Evolutionary conservation across 345 rosid genomes (phyloP).

Genomic region (Citrus hindsii): DNA sequence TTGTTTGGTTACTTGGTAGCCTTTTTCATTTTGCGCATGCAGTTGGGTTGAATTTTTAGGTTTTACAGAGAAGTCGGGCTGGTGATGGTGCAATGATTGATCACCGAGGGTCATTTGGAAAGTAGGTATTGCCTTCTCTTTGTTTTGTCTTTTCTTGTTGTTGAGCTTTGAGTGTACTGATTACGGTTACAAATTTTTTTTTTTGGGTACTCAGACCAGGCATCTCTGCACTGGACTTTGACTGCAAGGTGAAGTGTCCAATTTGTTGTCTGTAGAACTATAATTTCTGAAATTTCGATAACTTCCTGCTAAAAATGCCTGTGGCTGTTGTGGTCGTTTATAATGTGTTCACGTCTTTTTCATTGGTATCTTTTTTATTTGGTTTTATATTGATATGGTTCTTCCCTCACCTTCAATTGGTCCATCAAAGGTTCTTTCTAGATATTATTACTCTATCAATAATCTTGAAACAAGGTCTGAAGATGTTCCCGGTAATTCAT

Average conservation of each 20-base stretch:
- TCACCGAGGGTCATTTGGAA: slow-evolving; percentile 7
- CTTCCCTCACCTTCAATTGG: too few relatives aligned
- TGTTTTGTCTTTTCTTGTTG: neutral
- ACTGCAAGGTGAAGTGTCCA: slow-evolving; percentile 53
- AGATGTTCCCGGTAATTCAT: neutral
- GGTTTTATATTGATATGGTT: neutral
- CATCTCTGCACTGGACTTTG: slow-evolving; percentile 70
- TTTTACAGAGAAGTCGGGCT: slow-evolving; percentile 30
- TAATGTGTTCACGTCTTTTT: neutral
- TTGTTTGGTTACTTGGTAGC: neutral
- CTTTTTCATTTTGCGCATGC: neutral
- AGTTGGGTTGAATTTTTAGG: slow-evolving; percentile 8
- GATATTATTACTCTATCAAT: neutral
- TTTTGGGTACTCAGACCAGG: slow-evolving; percentile 42
- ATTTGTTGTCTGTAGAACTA: neutral
- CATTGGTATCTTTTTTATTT: neutral
- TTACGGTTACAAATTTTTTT: neutral
- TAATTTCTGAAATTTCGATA: neutral
- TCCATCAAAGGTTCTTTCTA: neutral
- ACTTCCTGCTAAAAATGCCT: neutral
- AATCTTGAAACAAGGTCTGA: neutral
- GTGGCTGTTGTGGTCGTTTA: neutral
- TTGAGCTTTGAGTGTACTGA: neutral
- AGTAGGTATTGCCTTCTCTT: slow-evolving; percentile 18
- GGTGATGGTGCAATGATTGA: neutral